Evolutionary conservation across 176 grass and related monocot genomes (phyloP), one percentile per base, ranked within the genome.

Genomic region (Hyparrhenia diplandra): DNA sequence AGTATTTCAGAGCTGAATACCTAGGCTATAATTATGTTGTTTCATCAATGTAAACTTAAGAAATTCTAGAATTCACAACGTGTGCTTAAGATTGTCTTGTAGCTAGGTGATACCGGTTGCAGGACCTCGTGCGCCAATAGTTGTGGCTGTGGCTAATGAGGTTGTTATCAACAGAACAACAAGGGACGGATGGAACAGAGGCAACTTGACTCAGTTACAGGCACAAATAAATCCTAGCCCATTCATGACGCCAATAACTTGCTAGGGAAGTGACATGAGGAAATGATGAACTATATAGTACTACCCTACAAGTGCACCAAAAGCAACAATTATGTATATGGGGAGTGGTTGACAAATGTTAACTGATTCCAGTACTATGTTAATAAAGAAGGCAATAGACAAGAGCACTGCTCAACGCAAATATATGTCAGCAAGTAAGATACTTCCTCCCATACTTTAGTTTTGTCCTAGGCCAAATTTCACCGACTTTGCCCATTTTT

Each of bases 311-410:
- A 46, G 17, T 68, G 27, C 69, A 68, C 37, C 78, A 59, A 49
- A 75, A 59, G 31, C 69, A 74, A 80, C 49, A 75, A 52, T 80
- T 69, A 81, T 77, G 27, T 18, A 59, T 39, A n/a, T n/a, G 54
- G 25, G 20, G 81, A 70, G 65, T 42, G 55, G 32, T 76, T 35
- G 9, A 76, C 27, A 41, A 41, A 63, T 62, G 11, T 64, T 64
- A 69, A 69, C 54, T 2, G 40, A 30, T 61, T 74, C 35, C 29
- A 83, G 30, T 3, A 16, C 51, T 27, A 80, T 63, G 60, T 27
- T 35, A 76, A 84, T 20, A 40, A 70, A 20, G 36, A 36, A 70
- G 31, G 49, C 18, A 13, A 17, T 67, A 14, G 36, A 24, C 69
- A 80, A 67, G 3, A 25, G 18, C 47, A 69, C 29, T 21, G 62